Conservation (phyloP, 2,329 filamentous ascomycete genomes). For the Alternaria arbusti region DNA sequence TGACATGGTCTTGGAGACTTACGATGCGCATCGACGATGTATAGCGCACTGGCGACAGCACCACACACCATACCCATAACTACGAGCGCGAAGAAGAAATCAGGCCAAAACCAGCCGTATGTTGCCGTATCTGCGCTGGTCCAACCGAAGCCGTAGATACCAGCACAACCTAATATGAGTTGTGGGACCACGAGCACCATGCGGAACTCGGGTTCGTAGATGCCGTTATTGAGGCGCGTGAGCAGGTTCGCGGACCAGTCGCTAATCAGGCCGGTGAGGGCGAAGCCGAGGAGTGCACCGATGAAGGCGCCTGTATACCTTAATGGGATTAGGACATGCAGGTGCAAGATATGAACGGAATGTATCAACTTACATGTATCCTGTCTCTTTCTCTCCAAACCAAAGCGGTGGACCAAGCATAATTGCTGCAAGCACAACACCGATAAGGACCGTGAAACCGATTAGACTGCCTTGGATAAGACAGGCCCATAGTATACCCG, state of each 20-base stretch:
- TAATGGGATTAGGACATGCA: not conserved
- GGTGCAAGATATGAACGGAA: not conserved
- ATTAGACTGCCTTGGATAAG: constrained; percentile 89
- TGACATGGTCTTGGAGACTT: constrained; percentile 8
- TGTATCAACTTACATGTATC: constrained; percentile 63
- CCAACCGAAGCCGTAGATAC: constrained; percentile 84
- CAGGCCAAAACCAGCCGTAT: constrained; percentile 75
- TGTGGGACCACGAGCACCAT: constrained; percentile 84
- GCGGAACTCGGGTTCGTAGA: constrained; percentile 92
- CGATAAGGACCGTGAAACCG: constrained; percentile 92
- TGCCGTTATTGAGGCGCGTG: constrained; percentile 76
- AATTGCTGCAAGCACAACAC: constrained; percentile 81
- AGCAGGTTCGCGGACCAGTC: constrained; percentile 75
- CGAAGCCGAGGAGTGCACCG: constrained; percentile 79
- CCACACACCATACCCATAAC: constrained; percentile 92
- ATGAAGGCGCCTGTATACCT: constrained; percentile 74
- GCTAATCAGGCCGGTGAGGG: constrained; percentile 74
- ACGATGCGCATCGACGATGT: constrained; percentile 93
- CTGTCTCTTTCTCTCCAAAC: constrained; percentile 82
- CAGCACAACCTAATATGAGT: constrained; percentile 76
- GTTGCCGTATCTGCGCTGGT: constrained; percentile 66
- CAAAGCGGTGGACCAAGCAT: constrained; percentile 83
- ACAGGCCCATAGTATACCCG: constrained; percentile 51
- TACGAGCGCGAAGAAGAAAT: constrained; percentile 83
- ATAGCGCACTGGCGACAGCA: constrained; percentile 82